Evolutionary conservation across 1,284 basidiomycete genomes (phyloP), one percentile per base, ranked within the genome.

Genomic region (Amylostereum chailletii): DNA sequence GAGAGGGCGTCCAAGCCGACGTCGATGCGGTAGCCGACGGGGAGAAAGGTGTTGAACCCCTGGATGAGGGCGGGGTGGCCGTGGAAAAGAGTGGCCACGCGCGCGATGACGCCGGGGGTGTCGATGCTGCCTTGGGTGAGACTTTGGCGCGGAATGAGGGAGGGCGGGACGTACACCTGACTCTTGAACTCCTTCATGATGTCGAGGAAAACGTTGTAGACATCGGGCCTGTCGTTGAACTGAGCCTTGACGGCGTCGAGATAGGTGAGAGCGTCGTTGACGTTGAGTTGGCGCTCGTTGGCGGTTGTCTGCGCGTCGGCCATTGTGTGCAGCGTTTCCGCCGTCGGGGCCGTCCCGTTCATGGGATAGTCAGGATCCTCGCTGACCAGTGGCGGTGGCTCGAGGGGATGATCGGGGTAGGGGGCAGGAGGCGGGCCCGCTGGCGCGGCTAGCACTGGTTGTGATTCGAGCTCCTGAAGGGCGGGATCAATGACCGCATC

Each of bases 121-220:
- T 98, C 94, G 67, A 99, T 97, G 46, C 93, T 95, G 61, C n/a
- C 7, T n/a, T 36, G 34, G 32, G 33, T n/a, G 36, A 42, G 36
- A 34, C 53, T 40, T 55, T 42, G 8, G 19, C 48, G 34, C 41
- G 46, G n/a, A 55, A n/a, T 39, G 48, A 34, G 36, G 19, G 26
- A 8, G 37, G 38, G 39, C 29, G 7, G 43, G 26, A 74, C 83
- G 61, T 60, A 94, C 92, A 81, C 69, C 60, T 94, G 88, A 51
- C 86, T 87, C 70, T 95, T 95, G 68, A 95, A 95, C 63, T 97
- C 94, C 68, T 98, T 97, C 94, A 97, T 97, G 57, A 97, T 95
- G 61, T 96, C 94, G 60, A 98, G 70, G 65, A 97, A 97, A 50
- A 84, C 81, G 64, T 96, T 96, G 70, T 96, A 97, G 11, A 95